Evolutionary conservation across 192 early-diverging fungal genomes (phyloP).

Genomic region (Pilobolus umbonatus): DNA sequence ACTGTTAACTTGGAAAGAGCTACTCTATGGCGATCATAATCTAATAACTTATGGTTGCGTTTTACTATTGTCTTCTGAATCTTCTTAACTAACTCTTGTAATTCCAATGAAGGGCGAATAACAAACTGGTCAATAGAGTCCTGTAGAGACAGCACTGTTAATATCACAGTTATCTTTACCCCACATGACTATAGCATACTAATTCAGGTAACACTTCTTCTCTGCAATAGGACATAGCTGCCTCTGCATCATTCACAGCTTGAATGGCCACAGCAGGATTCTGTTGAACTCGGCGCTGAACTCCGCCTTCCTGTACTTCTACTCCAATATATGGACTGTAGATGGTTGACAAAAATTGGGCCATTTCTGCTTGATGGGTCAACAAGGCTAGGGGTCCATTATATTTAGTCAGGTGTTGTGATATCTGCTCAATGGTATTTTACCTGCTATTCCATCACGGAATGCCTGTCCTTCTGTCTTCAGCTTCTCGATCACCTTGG

Average conservation of each 20-base stretch:
- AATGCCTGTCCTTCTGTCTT: constrained; percentile 67
- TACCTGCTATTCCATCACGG: constrained; percentile 50
- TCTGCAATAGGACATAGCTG: constrained; percentile 42
- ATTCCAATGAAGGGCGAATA: constrained; percentile 74
- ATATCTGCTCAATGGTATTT: background rate
- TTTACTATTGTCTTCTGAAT: constrained; percentile 85
- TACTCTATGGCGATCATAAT: constrained; percentile 82
- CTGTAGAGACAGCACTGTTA: constrained; percentile 21
- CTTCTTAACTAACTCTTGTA: constrained; percentile 66
- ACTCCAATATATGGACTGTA: constrained; percentile 23
- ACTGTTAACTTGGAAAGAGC: constrained; percentile 70
- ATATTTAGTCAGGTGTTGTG: background rate
- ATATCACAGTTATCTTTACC: background rate
- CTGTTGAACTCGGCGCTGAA: constrained; percentile 38
- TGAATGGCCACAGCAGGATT: constrained; percentile 40
- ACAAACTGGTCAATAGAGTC: constrained; percentile 71
- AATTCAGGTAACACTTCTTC: constrained; percentile 62
- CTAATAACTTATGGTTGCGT: constrained; percentile 86
- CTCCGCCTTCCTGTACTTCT: constrained; percentile 50
- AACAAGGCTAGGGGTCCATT: constrained; percentile 23
- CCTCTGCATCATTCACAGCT: constrained; percentile 48
- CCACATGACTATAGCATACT: constrained; percentile 27
- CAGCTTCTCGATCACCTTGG: constrained; percentile 55
- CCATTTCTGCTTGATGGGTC: constrained; percentile 27
- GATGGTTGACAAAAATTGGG: constrained; percentile 12